phyloP scores from a whole-genome alignment of 2,329 filamentous ascomycete species.

The Diplocarpon mali region DNA sequence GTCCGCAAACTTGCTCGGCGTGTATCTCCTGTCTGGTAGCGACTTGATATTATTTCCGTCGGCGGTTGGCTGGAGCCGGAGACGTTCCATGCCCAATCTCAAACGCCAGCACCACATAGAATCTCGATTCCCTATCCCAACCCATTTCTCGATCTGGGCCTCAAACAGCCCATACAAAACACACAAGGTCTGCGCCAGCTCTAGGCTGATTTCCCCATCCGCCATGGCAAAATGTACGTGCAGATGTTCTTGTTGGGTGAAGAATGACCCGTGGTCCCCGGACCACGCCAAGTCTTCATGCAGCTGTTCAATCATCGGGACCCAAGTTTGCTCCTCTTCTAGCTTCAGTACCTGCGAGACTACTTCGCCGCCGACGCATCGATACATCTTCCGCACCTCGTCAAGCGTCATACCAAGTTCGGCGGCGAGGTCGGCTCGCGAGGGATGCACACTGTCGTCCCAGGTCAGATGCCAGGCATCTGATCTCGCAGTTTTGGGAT shows the following conservation, averaged over 20 bases:
- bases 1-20: not conserved
- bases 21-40: constrained; percentile 1
- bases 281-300: not conserved
- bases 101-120: constrained; percentile 1
- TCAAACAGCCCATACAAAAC: constrained; percentile 5
- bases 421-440: not conserved
- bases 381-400: not conserved
- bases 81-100: constrained; percentile 1
- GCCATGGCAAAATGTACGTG: constrained; percentile 2
- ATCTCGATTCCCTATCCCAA: not conserved
- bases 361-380: not conserved
- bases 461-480: not conserved
- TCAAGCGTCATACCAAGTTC: not conserved
- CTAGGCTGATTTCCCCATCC: not conserved
- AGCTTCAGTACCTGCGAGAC: constrained; percentile 1
- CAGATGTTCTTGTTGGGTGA: not conserved
- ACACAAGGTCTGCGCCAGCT: constrained; percentile 1
- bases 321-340: not conserved
- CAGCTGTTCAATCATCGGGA: not conserved
- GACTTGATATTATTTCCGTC: not conserved
- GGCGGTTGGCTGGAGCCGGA: not conserved
- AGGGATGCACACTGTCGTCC: not conserved
- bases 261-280: no score
- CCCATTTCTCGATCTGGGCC: constrained; percentile 3
- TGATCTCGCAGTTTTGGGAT: not conserved